A percentile compares a stretch with the other conserved stretches of the same genome.
Conservation (phyloP, 2,329 filamentous ascomycete genomes). For the Ophiognomonia clavigignenti-juglandacearum region DNA sequence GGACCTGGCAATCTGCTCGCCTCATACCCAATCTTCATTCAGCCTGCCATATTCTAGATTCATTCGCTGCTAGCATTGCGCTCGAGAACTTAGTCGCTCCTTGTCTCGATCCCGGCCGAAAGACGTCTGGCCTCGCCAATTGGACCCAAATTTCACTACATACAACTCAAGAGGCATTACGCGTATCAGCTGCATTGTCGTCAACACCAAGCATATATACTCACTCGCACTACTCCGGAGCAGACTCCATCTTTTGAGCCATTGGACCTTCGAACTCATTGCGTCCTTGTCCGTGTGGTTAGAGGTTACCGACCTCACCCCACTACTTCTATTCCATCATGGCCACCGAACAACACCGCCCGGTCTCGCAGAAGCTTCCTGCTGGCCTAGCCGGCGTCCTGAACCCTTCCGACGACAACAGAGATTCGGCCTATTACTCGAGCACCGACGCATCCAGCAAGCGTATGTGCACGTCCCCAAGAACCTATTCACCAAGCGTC, state of each 20-base stretch:
- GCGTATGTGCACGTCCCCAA: constrained; percentile 33
- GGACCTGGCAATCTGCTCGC: too few species aligned
- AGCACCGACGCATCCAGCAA: constrained; percentile 45
- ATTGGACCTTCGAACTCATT: not conserved
- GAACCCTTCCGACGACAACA: constrained; percentile 44
- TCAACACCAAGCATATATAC: too few species aligned
- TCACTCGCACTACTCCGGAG: not conserved
- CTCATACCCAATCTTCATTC: not conserved
- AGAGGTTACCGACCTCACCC: not conserved
- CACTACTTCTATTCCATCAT: constrained; percentile 6
- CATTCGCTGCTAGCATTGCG: not conserved
- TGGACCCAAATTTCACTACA: not conserved
- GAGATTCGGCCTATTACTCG: constrained; percentile 50
- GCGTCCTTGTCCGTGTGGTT: not conserved
- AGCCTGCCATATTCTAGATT: not conserved
- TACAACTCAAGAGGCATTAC: not conserved
- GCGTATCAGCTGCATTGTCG: not conserved
- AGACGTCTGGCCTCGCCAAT: not conserved
- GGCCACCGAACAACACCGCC: constrained; percentile 34
- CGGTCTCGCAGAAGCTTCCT: constrained; percentile 40
- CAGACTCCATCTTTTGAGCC: not conserved
- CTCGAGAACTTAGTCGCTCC: not conserved
- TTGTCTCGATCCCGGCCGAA: not conserved
- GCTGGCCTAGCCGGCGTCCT: constrained; percentile 46
- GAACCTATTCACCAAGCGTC: too few species aligned